A percentile compares a stretch with the other conserved stretches of the same genome.
Evolutionary conservation across 805 yeast species (phyloP).

Genomic region (Barnettozyma wickerhamii): DNA sequence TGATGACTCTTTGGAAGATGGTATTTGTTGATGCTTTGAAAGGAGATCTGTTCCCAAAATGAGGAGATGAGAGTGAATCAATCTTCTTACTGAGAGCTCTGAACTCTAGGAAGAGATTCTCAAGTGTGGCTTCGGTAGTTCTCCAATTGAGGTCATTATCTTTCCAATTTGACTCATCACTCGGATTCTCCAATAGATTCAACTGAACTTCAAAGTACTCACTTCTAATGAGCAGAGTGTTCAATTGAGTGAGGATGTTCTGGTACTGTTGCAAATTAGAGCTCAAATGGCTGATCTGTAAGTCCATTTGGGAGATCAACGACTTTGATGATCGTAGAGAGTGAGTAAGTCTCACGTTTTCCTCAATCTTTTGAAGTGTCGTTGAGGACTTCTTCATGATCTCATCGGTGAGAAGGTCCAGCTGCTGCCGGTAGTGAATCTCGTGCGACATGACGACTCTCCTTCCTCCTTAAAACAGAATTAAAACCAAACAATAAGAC

Average conservation of each 20-base stretch:
- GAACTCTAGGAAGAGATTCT: slow-evolving; percentile 39
- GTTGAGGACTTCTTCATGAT: slow-evolving; percentile 17
- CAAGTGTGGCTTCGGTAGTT: slow-evolving; percentile 42
- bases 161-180: slow-evolving; percentile 20
- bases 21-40: not conserved
- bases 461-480: not conserved
- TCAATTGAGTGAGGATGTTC: slow-evolving; percentile 25
- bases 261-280: slow-evolving; percentile 25
- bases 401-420: slow-evolving; percentile 19
- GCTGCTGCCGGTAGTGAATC: slow-evolving; percentile 12
- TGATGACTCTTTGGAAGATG: not conserved
- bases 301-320: slow-evolving; percentile 19
- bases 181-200: slow-evolving; percentile 23
- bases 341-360: slow-evolving; percentile 20
- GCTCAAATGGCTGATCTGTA: slow-evolving; percentile 17
- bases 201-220: slow-evolving; percentile 29
- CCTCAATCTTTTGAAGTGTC: slow-evolving; percentile 21
- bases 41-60: slow-evolving; percentile 1
- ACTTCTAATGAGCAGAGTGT: slow-evolving; percentile 24
- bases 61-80: slow-evolving; percentile 9
- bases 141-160: slow-evolving; percentile 39
- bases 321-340: slow-evolving; percentile 17
- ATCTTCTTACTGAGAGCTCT: slow-evolving; percentile 28
- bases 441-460: not conserved
- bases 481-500: not conserved